Evolutionary conservation across 768 basidiomycete species (phyloP).

Genomic region (Tylopilus sp.): DNA sequence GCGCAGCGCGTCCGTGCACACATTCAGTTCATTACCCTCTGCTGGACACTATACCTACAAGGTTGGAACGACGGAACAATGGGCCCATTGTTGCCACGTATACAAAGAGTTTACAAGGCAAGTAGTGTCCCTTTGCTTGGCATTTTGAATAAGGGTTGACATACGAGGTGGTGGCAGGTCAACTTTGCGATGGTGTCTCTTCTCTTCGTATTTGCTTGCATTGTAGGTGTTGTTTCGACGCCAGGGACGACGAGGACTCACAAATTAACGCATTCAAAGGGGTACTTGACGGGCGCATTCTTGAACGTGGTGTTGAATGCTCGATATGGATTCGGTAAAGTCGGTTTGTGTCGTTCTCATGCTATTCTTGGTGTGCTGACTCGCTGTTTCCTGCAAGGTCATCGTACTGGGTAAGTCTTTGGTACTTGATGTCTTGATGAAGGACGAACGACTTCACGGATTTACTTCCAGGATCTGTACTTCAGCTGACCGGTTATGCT

Average conservation of each 20-base stretch:
- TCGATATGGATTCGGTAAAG: conserved; percentile 35
- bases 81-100: conserved; percentile 7
- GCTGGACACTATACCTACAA: conserved; percentile 30
- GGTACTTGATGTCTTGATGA: not conserved
- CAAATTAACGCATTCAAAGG: conserved; percentile 18
- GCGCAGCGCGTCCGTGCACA: conserved; percentile 22
- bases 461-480: conserved; percentile 21
- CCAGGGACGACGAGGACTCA: not conserved
- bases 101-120: conserved; percentile 33
- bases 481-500: conserved; percentile 30
- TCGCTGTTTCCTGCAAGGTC: conserved; percentile 10
- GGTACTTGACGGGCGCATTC: conserved; percentile 33
- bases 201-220: conserved; percentile 40
- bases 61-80: conserved; percentile 13
- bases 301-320: conserved; percentile 27
- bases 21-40: conserved; percentile 5
- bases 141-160: not conserved
- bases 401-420: conserved; percentile 27
- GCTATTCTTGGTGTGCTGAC: not conserved
- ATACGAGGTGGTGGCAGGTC: conserved; percentile 23
- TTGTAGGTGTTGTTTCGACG: conserved; percentile 24
- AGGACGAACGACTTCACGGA: not conserved
- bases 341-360: not conserved
- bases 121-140: conserved; percentile 1
- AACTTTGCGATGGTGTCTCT: conserved; percentile 40